Conservation (phyloP, 306 rosid species). For the Arachis stenosperma region DNA sequence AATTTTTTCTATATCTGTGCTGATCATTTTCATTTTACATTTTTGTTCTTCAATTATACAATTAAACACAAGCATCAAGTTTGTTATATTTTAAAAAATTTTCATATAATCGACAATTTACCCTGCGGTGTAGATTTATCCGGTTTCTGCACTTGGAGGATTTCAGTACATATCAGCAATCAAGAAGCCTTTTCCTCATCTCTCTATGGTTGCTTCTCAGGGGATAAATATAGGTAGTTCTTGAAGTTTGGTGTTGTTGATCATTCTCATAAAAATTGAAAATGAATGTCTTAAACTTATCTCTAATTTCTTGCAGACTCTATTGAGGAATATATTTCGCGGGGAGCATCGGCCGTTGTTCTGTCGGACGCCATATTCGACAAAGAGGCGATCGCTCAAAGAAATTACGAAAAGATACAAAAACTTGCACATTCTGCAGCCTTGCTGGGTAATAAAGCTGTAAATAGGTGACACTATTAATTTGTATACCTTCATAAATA, state of each 20-base stretch:
- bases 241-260: not conserved
- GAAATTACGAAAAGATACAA: conserved; percentile 57
- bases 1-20: conserved; percentile 6
- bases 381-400: conserved; percentile 58
- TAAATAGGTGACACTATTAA: conserved; percentile 46
- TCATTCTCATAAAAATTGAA: not conserved
- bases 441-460: conserved; percentile 59
- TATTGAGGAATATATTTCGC: conserved; percentile 61
- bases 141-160: conserved; percentile 92
- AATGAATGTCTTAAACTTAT: conserved; percentile 6
- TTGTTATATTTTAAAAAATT: conserved; percentile 14
- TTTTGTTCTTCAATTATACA: not conserved
- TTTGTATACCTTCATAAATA: conserved; percentile 1
- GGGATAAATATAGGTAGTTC: conserved; percentile 78
- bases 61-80: conserved; percentile 6
- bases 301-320: conserved; percentile 54
- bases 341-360: conserved; percentile 82
- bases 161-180: conserved; percentile 72
- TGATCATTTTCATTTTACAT: conserved; percentile 7
- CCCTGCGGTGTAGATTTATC: conserved; percentile 67
- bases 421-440: conserved; percentile 72
- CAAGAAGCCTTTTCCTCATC: conserved; percentile 77
- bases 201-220: conserved; percentile 89
- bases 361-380: conserved; percentile 89
- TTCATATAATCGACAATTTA: conserved; percentile 3